Conservation (phyloP, 257 asterid genomes). For the Solanum corneliomulleri region DNA sequence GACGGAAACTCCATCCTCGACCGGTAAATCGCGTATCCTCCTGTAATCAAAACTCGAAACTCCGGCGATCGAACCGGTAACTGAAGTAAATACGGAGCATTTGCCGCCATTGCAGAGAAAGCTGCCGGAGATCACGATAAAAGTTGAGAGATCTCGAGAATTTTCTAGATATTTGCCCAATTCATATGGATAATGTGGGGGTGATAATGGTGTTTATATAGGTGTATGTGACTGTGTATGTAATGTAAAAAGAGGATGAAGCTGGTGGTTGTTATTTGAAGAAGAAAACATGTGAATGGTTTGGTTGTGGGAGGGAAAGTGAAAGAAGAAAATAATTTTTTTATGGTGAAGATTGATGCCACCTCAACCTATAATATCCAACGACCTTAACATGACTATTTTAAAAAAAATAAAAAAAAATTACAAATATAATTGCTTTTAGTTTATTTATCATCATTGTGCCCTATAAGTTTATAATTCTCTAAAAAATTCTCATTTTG, state of each 20-base stretch:
- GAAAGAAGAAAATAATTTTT: not conserved
- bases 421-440: no score
- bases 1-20: slow-evolving; percentile 25
- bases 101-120: slow-evolving; percentile 31
- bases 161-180: not conserved
- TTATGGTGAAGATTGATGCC: not conserved
- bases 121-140: not conserved
- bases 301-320: not conserved
- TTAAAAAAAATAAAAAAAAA: no score
- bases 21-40: slow-evolving; percentile 39
- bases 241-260: not conserved
- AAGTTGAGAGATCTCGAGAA: not conserved
- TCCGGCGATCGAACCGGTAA: slow-evolving; percentile 40
- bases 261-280: slow-evolving; percentile 10
- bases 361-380: not conserved
- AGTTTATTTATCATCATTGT: no score
- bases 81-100: slow-evolving; percentile 36
- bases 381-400: not conserved
- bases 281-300: not conserved
- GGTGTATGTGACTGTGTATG: not conserved
- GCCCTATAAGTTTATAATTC: no score
- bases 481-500: no score
- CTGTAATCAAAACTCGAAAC: slow-evolving; percentile 33
- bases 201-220: not conserved
- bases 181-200: not conserved